phyloP scores from a whole-genome alignment of 768 basidiomycete species.

The Rickenella mellea region DNA sequence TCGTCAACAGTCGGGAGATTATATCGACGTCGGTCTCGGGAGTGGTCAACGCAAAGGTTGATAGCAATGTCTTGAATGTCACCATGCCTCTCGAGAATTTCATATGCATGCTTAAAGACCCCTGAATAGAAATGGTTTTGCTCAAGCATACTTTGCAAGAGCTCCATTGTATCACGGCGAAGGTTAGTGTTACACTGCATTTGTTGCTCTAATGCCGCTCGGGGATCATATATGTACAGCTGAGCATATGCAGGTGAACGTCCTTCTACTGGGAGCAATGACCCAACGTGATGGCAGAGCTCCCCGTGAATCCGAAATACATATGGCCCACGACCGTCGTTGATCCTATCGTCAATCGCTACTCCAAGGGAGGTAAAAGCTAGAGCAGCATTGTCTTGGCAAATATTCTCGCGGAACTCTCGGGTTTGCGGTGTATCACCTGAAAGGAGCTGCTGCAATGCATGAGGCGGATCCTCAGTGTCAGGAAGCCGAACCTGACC shows the following conservation, averaged over 20 bases:
- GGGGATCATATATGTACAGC: conserved; percentile 31
- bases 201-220: conserved; percentile 20
- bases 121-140: conserved; percentile 6
- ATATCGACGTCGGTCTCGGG: conserved; percentile 25
- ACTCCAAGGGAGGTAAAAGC: conserved; percentile 29
- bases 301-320: conserved; percentile 26
- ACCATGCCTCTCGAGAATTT: conserved; percentile 4
- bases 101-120: conserved; percentile 8
- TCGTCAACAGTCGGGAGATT: conserved; percentile 35
- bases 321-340: conserved; percentile 21
- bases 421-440: conserved; percentile 7
- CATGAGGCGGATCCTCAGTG: conserved; percentile 12
- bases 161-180: conserved; percentile 3
- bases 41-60: conserved; percentile 4
- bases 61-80: conserved; percentile 6
- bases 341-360: conserved; percentile 18
- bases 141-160: conserved; percentile 8
- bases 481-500: conserved; percentile 16
- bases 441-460: conserved; percentile 6
- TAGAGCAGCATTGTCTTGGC: conserved; percentile 32
- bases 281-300: conserved; percentile 26
- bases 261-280: conserved; percentile 16
- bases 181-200: conserved; percentile 2
- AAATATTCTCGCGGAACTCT: conserved; percentile 24
- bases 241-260: conserved; percentile 26